Conservation (phyloP, 306 rosid genomes). For the Prunus padus region DNA sequence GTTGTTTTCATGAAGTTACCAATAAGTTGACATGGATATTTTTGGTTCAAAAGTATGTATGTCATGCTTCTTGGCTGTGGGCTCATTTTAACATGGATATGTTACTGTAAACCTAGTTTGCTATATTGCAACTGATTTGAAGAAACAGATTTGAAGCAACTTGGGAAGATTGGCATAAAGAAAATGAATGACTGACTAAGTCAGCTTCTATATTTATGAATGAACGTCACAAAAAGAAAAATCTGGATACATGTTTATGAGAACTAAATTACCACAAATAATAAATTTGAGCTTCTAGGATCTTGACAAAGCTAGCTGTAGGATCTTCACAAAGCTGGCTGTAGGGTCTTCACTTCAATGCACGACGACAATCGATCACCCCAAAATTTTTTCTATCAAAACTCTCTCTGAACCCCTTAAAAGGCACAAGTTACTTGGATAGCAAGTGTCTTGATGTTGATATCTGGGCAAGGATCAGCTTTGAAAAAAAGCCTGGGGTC, state of each 20-base stretch:
- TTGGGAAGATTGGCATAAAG: neutral
- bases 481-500: constrained; percentile 30
- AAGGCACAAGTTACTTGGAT: constrained; percentile 53
- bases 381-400: neutral
- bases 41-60: no score
- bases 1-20: no score
- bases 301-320: neutral
- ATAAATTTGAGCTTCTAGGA: neutral
- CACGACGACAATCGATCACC: neutral
- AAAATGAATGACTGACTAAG: neutral
- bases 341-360: neutral
- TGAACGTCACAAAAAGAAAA: neutral
- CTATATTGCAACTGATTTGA: neutral
- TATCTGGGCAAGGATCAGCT: constrained; percentile 40
- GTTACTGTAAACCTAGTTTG: neutral
- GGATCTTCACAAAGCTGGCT: constrained; percentile 11
- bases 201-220: neutral
- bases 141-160: neutral
- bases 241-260: neutral
- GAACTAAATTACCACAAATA: neutral
- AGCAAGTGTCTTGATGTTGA: constrained; percentile 45
- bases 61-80: neutral
- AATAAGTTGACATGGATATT: no score
- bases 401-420: neutral
- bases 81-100: no score